Evolutionary conservation across 768 basidiomycete genomes (phyloP), one percentile per base, ranked within the genome.

Genomic region (Cystofilobasidium capitatum): DNA sequence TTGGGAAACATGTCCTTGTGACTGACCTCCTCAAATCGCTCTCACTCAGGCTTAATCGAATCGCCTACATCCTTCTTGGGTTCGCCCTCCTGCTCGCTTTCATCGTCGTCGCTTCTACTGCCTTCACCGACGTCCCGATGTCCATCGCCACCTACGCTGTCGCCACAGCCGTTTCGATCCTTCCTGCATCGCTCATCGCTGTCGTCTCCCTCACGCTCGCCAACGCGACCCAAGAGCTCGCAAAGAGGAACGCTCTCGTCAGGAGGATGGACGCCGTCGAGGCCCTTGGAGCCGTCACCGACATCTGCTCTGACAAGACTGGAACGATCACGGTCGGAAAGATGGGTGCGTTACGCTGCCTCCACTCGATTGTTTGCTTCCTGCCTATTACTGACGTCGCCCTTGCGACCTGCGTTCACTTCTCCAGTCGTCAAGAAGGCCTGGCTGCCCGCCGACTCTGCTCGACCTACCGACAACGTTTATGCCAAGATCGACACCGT

Each of bases 271-370:
- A 85, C 70, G 84, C 85, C 55, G 79, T 86, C 69, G 84, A 86
- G 72, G 83, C 81, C 59, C 73, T 86, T 45, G 83, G 84, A 14
- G 83, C 81, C 12, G 83, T 86, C 33, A 78, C 76, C 63, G 72
- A 81, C 58, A 73, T 81, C 62, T 86, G 85, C 73, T 84, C 83
- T 29, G 85, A 86, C 74, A 86, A 86, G 75, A 86, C 85, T 0
- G 85, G 85, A 31, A 86, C 85, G 20, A 72, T 80, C 45, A 80
- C 79, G 4, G 71, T 77, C 45, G 79, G 80, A 47, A 78, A 79
- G 70, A 80, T 81, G 80, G 62, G 62, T 64, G 26, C 20, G 62
- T 44, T 13, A n/a, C n/a, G 49, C 9, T 59, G 29, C 33, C 29
- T 22, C n/a, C 17, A 39, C 9, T 35, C 9, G 14, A 13, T 64